Conservation (phyloP, 192 early-diverging fungal species). For the Podochytrium sp. region DNA sequence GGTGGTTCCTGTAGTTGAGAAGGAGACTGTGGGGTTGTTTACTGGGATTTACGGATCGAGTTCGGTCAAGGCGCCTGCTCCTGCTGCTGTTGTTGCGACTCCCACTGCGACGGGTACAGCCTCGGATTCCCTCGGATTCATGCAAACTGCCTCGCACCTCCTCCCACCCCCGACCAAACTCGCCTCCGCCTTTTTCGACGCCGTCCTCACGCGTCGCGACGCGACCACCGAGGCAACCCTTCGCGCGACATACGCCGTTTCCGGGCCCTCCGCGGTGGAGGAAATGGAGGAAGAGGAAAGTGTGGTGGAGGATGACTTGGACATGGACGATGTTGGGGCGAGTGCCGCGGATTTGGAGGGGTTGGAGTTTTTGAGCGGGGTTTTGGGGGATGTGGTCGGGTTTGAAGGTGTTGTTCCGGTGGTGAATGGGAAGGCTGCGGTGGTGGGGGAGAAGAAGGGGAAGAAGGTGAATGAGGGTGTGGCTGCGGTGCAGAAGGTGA, state of each 20-base stretch:
- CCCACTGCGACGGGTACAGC: not conserved
- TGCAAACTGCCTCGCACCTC: slow-evolving; percentile 19
- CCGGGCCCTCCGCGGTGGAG: not conserved
- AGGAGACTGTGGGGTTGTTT: not conserved
- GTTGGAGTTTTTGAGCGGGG: not conserved
- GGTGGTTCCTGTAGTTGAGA: too few species aligned
- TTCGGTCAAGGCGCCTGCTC: not conserved
- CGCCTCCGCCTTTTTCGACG: slow-evolving; percentile 15
- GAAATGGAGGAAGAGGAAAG: not conserved
- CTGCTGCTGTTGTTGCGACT: not conserved
- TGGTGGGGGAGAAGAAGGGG: too few species aligned
- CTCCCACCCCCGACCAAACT: slow-evolving; percentile 9
- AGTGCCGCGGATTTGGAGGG: not conserved
- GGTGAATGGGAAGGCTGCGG: too few species aligned
- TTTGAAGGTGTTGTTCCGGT: not conserved
- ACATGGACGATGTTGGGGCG: not conserved
- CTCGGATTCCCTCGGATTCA: not conserved
- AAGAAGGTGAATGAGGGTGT: too few species aligned
- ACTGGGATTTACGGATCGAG: slow-evolving; percentile 9
- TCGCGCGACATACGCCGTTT: too few species aligned
- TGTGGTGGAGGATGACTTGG: not conserved
- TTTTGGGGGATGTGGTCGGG: not conserved
- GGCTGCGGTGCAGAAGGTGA: too few species aligned
- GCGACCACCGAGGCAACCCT: too few species aligned
- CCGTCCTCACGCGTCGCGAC: slow-evolving; percentile 11